A percentile compares a stretch with the other conserved stretches of the same genome.
Conservation (phyloP, 169 alveolate species). For the Cryptosporidium viatorum region DNA sequence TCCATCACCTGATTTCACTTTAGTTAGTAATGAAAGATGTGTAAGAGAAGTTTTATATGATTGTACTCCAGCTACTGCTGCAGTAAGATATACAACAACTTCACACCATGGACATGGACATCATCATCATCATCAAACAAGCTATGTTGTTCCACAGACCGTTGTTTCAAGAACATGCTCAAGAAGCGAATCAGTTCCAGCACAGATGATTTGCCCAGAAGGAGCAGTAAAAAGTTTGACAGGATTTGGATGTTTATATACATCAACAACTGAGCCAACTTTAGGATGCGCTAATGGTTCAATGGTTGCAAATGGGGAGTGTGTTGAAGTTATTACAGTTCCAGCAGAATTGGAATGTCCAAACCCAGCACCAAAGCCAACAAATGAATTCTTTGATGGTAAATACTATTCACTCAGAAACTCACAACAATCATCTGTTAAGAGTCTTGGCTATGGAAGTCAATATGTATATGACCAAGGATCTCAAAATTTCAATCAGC, state of each 20-base stretch:
- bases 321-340: conserved; percentile 61
- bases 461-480: conserved; percentile 51
- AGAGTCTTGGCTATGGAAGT: conserved; percentile 24
- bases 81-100: conserved; percentile 8
- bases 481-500: conserved; percentile 1
- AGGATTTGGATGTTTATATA: conserved; percentile 43
- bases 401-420: conserved; percentile 41
- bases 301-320: conserved; percentile 59
- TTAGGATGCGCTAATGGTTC: conserved; percentile 50
- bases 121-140: conserved; percentile 40
- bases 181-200: conserved; percentile 41
- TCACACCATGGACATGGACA: conserved; percentile 49
- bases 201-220: conserved; percentile 51
- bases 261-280: conserved; percentile 60
- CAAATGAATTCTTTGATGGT: conserved; percentile 41
- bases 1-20: conserved; percentile 47
- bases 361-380: conserved; percentile 16
- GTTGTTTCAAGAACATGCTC: conserved; percentile 71
- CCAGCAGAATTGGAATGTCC: conserved; percentile 74
- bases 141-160: conserved; percentile 23
- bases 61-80: conserved; percentile 48
- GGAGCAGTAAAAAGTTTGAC: conserved; percentile 48
- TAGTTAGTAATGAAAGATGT: conserved; percentile 54
- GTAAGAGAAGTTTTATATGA: conserved; percentile 63
- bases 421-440: conserved; percentile 2